These are phyloP conservation scores for Nevesoporus exiguus DNA, from an alignment of 768 basidiomycete species.

Conservation along the genomic window DNA sequence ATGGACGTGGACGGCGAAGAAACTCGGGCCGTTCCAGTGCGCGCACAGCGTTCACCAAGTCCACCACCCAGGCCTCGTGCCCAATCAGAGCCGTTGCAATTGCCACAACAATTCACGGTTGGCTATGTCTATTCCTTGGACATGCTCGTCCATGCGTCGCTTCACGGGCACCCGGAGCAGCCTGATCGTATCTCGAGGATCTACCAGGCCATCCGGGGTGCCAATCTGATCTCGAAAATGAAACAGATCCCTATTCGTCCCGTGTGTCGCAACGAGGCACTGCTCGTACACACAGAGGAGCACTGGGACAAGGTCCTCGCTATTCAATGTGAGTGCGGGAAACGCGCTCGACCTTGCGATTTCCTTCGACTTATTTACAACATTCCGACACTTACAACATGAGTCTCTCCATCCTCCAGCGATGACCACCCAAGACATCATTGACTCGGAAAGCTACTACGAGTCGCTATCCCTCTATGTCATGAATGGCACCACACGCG, in stretches of 20 bases:
- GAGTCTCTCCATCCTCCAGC: conserved; percentile 40
- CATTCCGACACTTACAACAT: conserved; percentile 13
- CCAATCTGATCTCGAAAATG: conserved; percentile 67
- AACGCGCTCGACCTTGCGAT: neutral
- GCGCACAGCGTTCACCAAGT: conserved; percentile 17
- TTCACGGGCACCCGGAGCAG: conserved; percentile 70
- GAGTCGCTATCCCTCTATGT: conserved; percentile 92
- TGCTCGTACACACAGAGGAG: conserved; percentile 87
- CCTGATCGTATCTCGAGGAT: conserved; percentile 78
- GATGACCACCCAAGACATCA: conserved; percentile 71
- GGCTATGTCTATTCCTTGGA: conserved; percentile 84
- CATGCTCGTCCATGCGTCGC: conserved; percentile 82
- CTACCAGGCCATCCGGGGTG: conserved; percentile 57
- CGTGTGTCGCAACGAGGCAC: conserved; percentile 71
- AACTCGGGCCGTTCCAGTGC: neutral
- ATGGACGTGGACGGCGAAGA: conserved; percentile 31
- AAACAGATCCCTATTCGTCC: conserved; percentile 71
- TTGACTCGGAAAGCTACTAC: conserved; percentile 77
- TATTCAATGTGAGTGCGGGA: conserved; percentile 64
- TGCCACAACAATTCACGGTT: conserved; percentile 38
- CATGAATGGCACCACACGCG: conserved; percentile 75
- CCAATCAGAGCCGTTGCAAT: conserved; percentile 32
- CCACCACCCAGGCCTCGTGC: conserved; percentile 22
- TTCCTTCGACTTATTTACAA: neutral
- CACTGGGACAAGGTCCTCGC: conserved; percentile 90